These are phyloP conservation scores for Exophiala oligosperma DNA, from an alignment of 2,329 filamentous ascomycete species.

Conservation along the genomic window DNA sequence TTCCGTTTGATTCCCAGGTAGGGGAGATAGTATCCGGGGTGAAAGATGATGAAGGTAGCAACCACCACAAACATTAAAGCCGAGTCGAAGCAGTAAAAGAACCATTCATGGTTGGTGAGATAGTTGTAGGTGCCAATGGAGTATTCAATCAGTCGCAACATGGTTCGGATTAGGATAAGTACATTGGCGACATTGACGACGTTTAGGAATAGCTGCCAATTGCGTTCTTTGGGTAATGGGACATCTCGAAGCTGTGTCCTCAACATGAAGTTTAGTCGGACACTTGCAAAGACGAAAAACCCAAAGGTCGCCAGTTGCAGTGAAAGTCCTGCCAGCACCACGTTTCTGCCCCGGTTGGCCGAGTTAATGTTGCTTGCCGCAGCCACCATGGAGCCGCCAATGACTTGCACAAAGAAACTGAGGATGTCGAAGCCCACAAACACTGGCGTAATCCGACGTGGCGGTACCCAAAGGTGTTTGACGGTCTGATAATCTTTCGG, in stretches of 20 bases:
- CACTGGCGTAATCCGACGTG: constrained; percentile 38
- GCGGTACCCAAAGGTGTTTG: constrained; percentile 40
- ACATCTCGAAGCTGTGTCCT: constrained; percentile 11
- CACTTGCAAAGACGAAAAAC: constrained; percentile 48
- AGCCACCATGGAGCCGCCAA: constrained; percentile 39
- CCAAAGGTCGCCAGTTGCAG: constrained; percentile 56
- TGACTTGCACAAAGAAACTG: constrained; percentile 47
- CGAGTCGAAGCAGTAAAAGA: constrained; percentile 24
- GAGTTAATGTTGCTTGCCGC: constrained; percentile 30
- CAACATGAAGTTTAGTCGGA: constrained; percentile 33
- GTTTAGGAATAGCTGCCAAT: constrained; percentile 21
- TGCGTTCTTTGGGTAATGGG: constrained; percentile 15
- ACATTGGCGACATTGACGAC: constrained; percentile 21
- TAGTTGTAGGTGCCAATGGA: constrained; percentile 19
- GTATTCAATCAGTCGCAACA: constrained; percentile 20
- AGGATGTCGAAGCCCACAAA: constrained; percentile 47
- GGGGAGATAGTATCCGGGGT: constrained; percentile 22
- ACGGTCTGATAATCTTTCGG: constrained; percentile 32
- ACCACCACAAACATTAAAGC: constrained; percentile 21
- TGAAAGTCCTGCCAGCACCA: constrained; percentile 42
- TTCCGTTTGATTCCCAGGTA: constrained; percentile 20
- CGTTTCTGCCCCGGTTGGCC: constrained; percentile 40
- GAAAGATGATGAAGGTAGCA: constrained; percentile 16
- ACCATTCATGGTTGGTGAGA: constrained; percentile 22
- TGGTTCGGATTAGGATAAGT: constrained; percentile 20